Base-by-base conservation (phyloP, 2,329 filamentous ascomycete genomes). In the Geosmithia morbida region DNA sequence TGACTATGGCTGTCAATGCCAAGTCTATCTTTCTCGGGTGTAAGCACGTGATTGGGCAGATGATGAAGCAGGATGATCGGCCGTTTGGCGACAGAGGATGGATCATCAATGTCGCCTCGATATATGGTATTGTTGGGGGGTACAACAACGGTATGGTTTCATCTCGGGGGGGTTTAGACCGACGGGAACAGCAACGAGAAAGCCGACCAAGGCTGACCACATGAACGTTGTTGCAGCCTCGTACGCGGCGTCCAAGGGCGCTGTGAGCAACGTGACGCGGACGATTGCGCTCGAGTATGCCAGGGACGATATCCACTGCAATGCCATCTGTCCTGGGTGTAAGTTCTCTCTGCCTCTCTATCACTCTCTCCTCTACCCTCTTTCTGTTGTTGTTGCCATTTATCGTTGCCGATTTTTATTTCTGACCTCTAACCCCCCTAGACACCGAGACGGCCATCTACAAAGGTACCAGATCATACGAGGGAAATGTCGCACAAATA, bases 261-360 rank as follows among this genome's bases (percentile, higher is more conserved):
- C 69, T 0, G 70, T 75, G 0, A 59, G 66, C 2, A 69, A 68
- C n/a, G 50, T 76, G 3, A 77, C 72, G 0, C 63, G 66, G 33
- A 59, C 66, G 8, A 61, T 72, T 0, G 72, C 72, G 0, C 50
- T 71, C 37, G 74, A 77, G 41, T 74, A 72, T 51, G 72, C 67
- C 0, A 55, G 56, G 1, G 55, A 68, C 11, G 58, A 64, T 0
- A 72, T 77, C 22, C 72, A 77, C 50, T 65, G 67, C 33, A 77
- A 77, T 52, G 70, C 71, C 0, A 62, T 77, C 5, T 74, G 71
- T 47, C 74, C 74, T 4, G 74, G 74, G 6, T 76, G 52, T 16
- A 50, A 51, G 40, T 58, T 49, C 20, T 14, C 22, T 42, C 20
- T 17, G 11, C 17, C 33, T 16, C 33, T 44, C 26, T 26, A 13